Evolutionary conservation across 31 red algal genomes (phyloP).

Genomic region (Porphyra umbilicalis): DNA sequence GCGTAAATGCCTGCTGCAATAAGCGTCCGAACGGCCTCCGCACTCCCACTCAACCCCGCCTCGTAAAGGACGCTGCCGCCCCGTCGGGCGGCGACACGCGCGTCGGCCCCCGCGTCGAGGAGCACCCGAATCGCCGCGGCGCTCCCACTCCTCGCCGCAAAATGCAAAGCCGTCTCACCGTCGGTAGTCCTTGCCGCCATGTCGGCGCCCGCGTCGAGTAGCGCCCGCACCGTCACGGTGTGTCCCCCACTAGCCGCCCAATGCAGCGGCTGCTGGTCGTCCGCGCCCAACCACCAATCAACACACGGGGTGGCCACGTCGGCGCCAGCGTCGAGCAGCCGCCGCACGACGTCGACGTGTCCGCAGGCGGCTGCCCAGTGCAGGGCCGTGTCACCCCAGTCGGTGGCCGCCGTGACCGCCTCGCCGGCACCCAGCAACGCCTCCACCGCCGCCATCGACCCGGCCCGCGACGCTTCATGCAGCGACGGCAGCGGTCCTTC

Average conservation of each 20-base stretch:
- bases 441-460: neutral
- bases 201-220: neutral
- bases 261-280: neutral
- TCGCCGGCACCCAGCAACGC: neutral
- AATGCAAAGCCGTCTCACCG: neutral
- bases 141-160: neutral
- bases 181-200: neutral
- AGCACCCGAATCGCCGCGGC: too few species aligned
- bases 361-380: neutral
- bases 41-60: too few species aligned
- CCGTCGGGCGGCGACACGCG: too few species aligned
- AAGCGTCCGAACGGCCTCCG: too few species aligned
- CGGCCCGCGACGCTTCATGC: neutral
- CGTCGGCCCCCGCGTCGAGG: too few species aligned
- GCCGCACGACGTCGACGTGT: neutral
- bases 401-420: neutral
- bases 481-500: neutral
- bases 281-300: neutral
- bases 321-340: neutral
- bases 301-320: neutral
- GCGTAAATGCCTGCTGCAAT: too few species aligned
- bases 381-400: neutral
- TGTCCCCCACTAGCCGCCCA: neutral
- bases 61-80: too few species aligned
- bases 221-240: neutral